Evolutionary conservation across 2,329 filamentous ascomycete genomes (phyloP), one percentile per base, ranked within the genome.

Genomic region (Exophiala calicioides): DNA sequence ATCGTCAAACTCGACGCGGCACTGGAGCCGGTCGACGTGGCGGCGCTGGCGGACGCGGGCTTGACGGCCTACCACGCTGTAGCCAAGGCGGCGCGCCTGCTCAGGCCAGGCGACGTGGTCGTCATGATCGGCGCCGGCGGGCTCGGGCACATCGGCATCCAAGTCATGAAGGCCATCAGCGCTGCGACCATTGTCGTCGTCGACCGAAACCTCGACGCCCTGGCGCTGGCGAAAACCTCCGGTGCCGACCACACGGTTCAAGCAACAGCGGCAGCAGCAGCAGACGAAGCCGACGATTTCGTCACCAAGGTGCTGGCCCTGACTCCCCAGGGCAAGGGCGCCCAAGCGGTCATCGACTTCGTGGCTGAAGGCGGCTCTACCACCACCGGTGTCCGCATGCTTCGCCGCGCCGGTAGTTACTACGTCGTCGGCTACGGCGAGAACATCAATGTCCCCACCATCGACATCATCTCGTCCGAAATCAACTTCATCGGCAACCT

Each of bases 401-500:
- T 54, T n/a, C 34, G 48, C 15, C 29, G 52, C 13, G 44, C 47
- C 9, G 47, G 47, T 4, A 39, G 45, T 32, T 55, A 52, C 26
- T 52, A 52, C 29, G 29, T 52, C 13, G 52, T 52, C 20, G 52
- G 44, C 9, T 55, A 55, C 21, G 43, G 47, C 20, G 44, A 52
- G 31, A 40, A 55, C 31, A 29, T 52, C 23, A 39, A 48, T 8
- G 30, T 45, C 8, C 44, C 48, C 5, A 52, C 52, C 18, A 55
- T 48, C 20, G 44, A 55, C 40, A 52, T 52, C 40, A 52, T 52
- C 13, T 53, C 51, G 15, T 48, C 47, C 4, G 48, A 48, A 44
- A 54, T 54, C 38, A 52, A 48, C 39, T 48, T 51, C 35, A 52
- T 52, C 21, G 47, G 52, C 8, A 48, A 55, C 36, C n/a, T 52